These are phyloP conservation scores for Yamadazyma mexicana DNA, from an alignment of 1,139 yeast species.

Conservation along the genomic window DNA sequence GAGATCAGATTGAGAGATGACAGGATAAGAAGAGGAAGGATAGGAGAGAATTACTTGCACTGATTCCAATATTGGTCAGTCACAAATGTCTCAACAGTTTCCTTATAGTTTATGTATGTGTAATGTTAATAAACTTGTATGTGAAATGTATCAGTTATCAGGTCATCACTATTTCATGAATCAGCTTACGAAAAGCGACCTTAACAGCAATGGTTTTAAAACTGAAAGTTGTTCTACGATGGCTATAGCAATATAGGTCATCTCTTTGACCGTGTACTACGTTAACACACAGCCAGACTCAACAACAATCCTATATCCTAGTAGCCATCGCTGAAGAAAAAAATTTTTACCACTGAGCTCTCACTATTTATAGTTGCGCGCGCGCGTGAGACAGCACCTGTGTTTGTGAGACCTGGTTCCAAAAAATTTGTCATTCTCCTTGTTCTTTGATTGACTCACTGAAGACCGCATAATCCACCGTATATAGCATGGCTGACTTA, in stretches of 20 bases:
- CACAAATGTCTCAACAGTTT: background rate
- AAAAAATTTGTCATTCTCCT: too few species aligned
- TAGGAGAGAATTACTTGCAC: slow-evolving; percentile 43
- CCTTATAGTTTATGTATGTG: too few species aligned
- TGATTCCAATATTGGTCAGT: background rate
- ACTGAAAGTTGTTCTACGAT: slow-evolving; percentile 29
- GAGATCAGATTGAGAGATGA: slow-evolving; percentile 35
- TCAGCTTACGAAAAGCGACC: slow-evolving; percentile 67
- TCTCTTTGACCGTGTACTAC: slow-evolving; percentile 1
- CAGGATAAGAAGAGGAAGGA: slow-evolving; percentile 42
- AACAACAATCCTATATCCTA: background rate
- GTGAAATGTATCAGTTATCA: slow-evolving; percentile 80
- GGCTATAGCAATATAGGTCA: slow-evolving; percentile 1
- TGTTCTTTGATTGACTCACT: background rate
- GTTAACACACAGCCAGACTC: slow-evolving; percentile 3
- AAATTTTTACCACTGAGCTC: background rate
- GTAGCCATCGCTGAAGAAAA: slow-evolving; percentile 2
- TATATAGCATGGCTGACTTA: slow-evolving; percentile 9
- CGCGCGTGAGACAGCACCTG: background rate
- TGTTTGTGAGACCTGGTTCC: background rate
- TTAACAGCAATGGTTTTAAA: slow-evolving; percentile 89
- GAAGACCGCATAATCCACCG: background rate
- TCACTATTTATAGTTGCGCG: slow-evolving; percentile 3
- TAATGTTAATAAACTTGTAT: background rate
- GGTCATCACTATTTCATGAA: slow-evolving; percentile 81